Base-by-base conservation (phyloP, 2,329 filamentous ascomycete species). In the Exserohilum rostratum region DNA sequence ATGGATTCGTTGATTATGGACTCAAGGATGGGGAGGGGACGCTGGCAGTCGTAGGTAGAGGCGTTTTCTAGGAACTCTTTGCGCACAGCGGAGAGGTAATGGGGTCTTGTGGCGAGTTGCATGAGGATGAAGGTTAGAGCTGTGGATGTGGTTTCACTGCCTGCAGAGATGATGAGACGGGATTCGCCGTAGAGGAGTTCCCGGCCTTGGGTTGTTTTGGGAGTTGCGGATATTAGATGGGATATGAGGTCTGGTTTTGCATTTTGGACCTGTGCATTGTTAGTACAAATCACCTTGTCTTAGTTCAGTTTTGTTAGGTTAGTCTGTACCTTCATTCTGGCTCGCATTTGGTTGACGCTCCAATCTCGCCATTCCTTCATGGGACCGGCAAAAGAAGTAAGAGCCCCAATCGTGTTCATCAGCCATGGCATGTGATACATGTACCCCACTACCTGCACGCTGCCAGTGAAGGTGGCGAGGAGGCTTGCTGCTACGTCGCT, bases 121-220 rank as follows among this genome's bases (percentile, higher is more conserved):
- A 68, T 62, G 67, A 85, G 76, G 38, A 80, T 78, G 59, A 85
- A 83, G 15, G 77, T 78, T 57, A 86, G 74, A 10, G 82, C 76
- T 44, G 82, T 79, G 43, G 76, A 79, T 3, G 81, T 83, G 0
- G 82, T 84, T 29, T 80, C 81, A 15, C 65, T 68, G 12, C 70
- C 68, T 1, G 70, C 68, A n/a, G 60, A 63, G 34, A 72, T 66
- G 33, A 71, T 68, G n/a, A 71, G 59, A 20, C 69, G 66, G 2
- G 68, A 70, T 42, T 71, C 70, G 15, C 67, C 64, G 35, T 61
- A 61, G n/a, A 71, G 64, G 9, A 69, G 57, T 12, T 53, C 50
- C 13, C 55, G 53, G 20, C 66, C 67, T 22, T 57, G 52, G 3
- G 39, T 12, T 1, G 54, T 45, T 11, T 58, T 50, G 1, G 62